Base-by-base conservation (phyloP, 179 eudicot genomes). In the Nepenthes alata region DNA sequence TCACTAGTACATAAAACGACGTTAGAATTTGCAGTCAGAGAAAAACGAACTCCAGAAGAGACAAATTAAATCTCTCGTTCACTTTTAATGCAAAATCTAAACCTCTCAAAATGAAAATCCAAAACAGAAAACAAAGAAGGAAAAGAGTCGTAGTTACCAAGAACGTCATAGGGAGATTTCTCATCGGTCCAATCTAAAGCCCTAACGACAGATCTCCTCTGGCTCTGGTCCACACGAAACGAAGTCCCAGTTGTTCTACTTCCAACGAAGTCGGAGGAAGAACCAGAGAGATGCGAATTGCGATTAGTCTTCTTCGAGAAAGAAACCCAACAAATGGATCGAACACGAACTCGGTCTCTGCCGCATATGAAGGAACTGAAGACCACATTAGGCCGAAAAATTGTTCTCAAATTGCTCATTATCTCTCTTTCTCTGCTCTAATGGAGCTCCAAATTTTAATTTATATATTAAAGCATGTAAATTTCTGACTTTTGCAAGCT, bases 141-240 rank as follows among this genome's bases (percentile, higher is more conserved):
- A 45, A 51, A 8, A 11, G 12, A 8, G 52, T 9, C n/a, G 12
- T 8, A 5, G 25, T 54, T 75, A 91, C 97, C 97, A 1, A 91
- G 94, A 69, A 87, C 77, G 54, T 88, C 87, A 50, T 91, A 91
- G 3, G 97, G 97, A 56, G 97, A 88, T 61, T 70, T 88, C 37
- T 79, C 74, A 14, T 76, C 86, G 6, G 82, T 70, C 97, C 97
- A 91, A 59, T 78, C 82, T 6, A 94, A 78, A 61, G 83, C 89
- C 41, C 73, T 68, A 52, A 80, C 79, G 35, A 79, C 70, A 63
- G 75, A 83, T 51, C 81, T 78, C 76, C 94, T 70, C 45, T 82
- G 80, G 47, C 57, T 80, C 63, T 72, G 59, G 9, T 80, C 68
- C 59, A 50, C 39, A 47, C 77, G 47, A 62, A 12, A 37, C 77